A percentile compares a stretch with the other conserved stretches of the same genome.
These are phyloP conservation scores for Begonia peltatifolia DNA, from an alignment of 306 rosid genomes.

Conservation along the genomic window DNA sequence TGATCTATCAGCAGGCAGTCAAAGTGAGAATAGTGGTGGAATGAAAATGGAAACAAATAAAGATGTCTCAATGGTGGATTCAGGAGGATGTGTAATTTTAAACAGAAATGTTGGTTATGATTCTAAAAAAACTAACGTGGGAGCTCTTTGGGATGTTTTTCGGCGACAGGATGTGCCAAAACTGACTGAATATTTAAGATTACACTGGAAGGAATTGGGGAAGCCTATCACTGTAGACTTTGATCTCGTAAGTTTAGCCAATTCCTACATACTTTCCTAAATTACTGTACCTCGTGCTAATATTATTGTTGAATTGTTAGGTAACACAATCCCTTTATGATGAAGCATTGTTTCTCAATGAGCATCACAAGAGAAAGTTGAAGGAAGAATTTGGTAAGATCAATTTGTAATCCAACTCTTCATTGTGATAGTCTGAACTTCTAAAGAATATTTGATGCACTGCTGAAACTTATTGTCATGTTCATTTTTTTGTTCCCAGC, in stretches of 20 bases:
- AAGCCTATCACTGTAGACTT: constrained; percentile 24
- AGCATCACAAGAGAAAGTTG: constrained; percentile 56
- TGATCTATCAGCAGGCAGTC: constrained; percentile 27
- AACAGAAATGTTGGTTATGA: constrained; percentile 26
- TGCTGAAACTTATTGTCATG: too few relatives aligned
- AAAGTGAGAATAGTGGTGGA: constrained; percentile 21
- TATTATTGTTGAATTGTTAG: constrained; percentile 27
- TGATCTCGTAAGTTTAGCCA: constrained; percentile 34
- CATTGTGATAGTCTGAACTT: too few relatives aligned
- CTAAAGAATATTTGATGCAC: too few relatives aligned
- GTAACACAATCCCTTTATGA: constrained; percentile 57
- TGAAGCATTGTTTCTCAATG: constrained; percentile 52
- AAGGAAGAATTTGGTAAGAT: constrained; percentile 81
- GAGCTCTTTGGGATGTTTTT: constrained; percentile 87
- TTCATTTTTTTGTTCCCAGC: too few relatives aligned
- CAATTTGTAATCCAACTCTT: too few relatives aligned
- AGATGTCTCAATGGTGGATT: constrained; percentile 25
- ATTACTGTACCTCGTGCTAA: constrained; percentile 8
- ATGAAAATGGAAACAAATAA: constrained; percentile 28
- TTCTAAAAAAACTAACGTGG: constrained; percentile 29
- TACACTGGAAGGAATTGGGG: constrained; percentile 42
- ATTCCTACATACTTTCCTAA: background rate
- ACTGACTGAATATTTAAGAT: constrained; percentile 58
- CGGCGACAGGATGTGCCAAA: constrained; percentile 60
- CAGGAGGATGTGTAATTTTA: constrained; percentile 19